Evolutionary conservation across 2,329 filamentous ascomycete genomes (phyloP).

Genomic region (Hypoxylon sp.): DNA sequence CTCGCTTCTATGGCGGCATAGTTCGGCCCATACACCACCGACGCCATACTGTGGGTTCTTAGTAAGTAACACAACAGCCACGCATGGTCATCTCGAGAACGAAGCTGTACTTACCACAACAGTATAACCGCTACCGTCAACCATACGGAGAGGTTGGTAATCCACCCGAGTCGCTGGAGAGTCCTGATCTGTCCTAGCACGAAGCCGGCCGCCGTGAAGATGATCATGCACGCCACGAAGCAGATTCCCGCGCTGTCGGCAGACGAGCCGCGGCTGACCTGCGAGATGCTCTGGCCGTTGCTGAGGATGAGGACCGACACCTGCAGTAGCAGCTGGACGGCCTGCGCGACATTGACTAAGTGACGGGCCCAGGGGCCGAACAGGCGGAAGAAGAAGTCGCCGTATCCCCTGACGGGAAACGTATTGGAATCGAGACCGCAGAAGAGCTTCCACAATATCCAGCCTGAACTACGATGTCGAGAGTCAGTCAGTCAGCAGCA

Average conservation of each 20-base stretch:
- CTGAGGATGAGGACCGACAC: slow-evolving; percentile 61
- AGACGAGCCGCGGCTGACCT: slow-evolving; percentile 49
- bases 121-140: slow-evolving; percentile 63
- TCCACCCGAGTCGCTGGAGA: slow-evolving; percentile 61
- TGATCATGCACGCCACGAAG: slow-evolving; percentile 60
- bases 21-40: slow-evolving; percentile 31
- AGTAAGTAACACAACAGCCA: slow-evolving; percentile 39
- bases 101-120: slow-evolving; percentile 50
- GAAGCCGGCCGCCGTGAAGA: slow-evolving; percentile 60
- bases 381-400: slow-evolving; percentile 58
- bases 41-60: slow-evolving; percentile 20
- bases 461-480: slow-evolving; percentile 48
- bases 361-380: slow-evolving; percentile 55
- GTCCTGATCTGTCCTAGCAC: slow-evolving; percentile 64
- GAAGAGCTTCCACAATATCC: slow-evolving; percentile 56
- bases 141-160: slow-evolving; percentile 66
- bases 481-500: slow-evolving; percentile 11
- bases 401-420: slow-evolving; percentile 56
- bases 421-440: slow-evolving; percentile 56
- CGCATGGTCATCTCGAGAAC: slow-evolving; percentile 36
- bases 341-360: slow-evolving; percentile 57
- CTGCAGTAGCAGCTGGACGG: slow-evolving; percentile 58
- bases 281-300: slow-evolving; percentile 62
- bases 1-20: slow-evolving; percentile 31
- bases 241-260: slow-evolving; percentile 55